Evolutionary conservation across 1,284 basidiomycete species (phyloP).

Genomic region (Pseudozyma pruni): DNA sequence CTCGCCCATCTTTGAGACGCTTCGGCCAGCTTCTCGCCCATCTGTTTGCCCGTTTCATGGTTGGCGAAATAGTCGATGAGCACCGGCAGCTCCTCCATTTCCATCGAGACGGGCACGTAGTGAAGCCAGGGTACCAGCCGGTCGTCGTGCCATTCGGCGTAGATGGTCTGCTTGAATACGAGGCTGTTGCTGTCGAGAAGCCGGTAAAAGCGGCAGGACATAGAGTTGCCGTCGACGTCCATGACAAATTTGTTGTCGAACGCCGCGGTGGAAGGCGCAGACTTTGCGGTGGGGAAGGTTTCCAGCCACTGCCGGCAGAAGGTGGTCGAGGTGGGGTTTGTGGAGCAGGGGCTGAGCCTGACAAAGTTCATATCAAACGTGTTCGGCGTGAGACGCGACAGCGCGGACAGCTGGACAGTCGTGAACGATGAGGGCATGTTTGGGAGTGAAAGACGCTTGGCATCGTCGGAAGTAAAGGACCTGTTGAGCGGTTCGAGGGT

Average conservation of each 20-base stretch:
- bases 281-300: conserved; percentile 2
- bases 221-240: conserved; percentile 37
- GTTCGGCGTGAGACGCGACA: conserved; percentile 11
- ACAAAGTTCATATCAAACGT: conserved; percentile 29
- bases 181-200: conserved; percentile 46
- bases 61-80: conserved; percentile 34
- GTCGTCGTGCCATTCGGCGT: conserved; percentile 36
- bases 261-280: neutral
- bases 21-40: conserved; percentile 19
- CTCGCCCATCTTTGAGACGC: conserved; percentile 10
- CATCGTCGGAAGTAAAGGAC: conserved; percentile 2
- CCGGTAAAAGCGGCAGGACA: conserved; percentile 37
- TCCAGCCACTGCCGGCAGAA: conserved; percentile 23
- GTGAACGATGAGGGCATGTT: conserved; percentile 22
- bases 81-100: conserved; percentile 27
- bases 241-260: conserved; percentile 33
- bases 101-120: conserved; percentile 27
- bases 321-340: neutral
- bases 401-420: conserved; percentile 6
- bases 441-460: conserved; percentile 5
- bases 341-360: conserved; percentile 8
- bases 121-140: conserved; percentile 35
- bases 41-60: conserved; percentile 6
- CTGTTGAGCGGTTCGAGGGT: neutral
- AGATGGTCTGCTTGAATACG: conserved; percentile 41